Base-by-base conservation (phyloP, 768 basidiomycete species). In the Pholiota molesta region DNA sequence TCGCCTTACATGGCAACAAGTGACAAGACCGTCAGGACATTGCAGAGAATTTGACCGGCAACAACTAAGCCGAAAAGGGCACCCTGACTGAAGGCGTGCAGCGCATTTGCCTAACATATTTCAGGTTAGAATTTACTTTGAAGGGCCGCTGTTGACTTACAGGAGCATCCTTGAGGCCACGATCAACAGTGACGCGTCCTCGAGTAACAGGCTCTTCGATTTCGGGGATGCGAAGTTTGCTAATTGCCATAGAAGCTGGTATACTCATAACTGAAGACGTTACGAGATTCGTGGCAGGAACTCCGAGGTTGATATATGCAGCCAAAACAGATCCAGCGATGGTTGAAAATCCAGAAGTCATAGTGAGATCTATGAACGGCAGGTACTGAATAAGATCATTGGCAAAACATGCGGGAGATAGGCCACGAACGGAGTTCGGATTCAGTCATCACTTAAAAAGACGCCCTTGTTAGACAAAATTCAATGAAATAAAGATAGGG, bases 221-320 rank as follows among this genome's bases (percentile, higher is more conserved):
- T 77, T 97, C 95, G 0, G 95, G 95, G 35, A 88, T 66, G 47
- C 94, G 91, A 68, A 96, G 80, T 76, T 97, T 97, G 72, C 89
- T 91, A 69, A 97, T 95, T 2, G 94, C 85, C 72, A 97, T 95
- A 14, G 94, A 95, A 0, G 95, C 95, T 19, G 95, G 95, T 63
- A 97, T 97, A 73, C 89, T 91, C 95, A 97, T 97, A 62, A 96
- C 90, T 8, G 92, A 94, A 5, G 95, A 90, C 2, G 94, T 95
- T 67, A 95, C 80, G 23, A 94, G 80, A 70, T 91, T 95, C 73
- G 89, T 83, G 5, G 91, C 73, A 9, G 91, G 91, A 33, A 94
- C 90, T 40, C 90, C 93, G 65, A 90, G 79, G 64, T 72, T 78
- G 71, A 95, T 90, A 73, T 96, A 97, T 29, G 92, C 94, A 58